Base-by-base conservation (phyloP, 2,329 filamentous ascomycete species). In the Zymoseptoria pseudotritici region DNA sequence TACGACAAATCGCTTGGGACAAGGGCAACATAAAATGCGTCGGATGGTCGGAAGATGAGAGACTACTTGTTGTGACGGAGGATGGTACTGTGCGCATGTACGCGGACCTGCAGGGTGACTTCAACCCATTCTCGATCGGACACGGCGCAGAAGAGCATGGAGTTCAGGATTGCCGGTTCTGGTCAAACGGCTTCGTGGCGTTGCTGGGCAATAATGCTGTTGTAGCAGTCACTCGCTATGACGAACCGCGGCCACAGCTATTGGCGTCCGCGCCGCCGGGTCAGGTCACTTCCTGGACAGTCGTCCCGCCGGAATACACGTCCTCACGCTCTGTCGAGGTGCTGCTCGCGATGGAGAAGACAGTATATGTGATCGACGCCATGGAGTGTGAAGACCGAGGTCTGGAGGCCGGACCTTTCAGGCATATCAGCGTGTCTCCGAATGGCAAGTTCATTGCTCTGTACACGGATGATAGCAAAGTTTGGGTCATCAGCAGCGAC, bases 11-110 rank as follows among this genome's bases (percentile, higher is more conserved):
- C 51, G 67, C 88, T 73, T 97, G 93, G 92, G 93, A 97, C 69
- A 90, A 92, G 76, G 90, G 90, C 53, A 80, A 86, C 2, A 90
- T 99, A 71, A 89, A 87, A 73, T 91, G 90, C 1, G 81, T 99
- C 20, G 94, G 94, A 36, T 99, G 94, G 94, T 96, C 92, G 20
- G 93, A 96, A 70, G 91, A 97, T 65, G 94, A 99, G 79, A 88
- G 89, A 72, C 82, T 99, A 53, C 79, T 99, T 3, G 88, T 97
- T 0, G 86, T 97, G 56, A 90, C 91, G 9, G 84, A 89, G 57
- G 93, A 99, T 71, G 94, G 94, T 22, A 93, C 86, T 1, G 93
- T 97, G 51, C 83, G 92, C 61, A 94, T 91, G 74, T 97, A 92
- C 71, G 86, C 91, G 73, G 90, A 94, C 70, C 78, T 99, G n/a